Evolutionary conservation across 1,284 basidiomycete species (phyloP), one percentile per base, ranked within the genome.

Genomic region (Gymnopus androsaceus): DNA sequence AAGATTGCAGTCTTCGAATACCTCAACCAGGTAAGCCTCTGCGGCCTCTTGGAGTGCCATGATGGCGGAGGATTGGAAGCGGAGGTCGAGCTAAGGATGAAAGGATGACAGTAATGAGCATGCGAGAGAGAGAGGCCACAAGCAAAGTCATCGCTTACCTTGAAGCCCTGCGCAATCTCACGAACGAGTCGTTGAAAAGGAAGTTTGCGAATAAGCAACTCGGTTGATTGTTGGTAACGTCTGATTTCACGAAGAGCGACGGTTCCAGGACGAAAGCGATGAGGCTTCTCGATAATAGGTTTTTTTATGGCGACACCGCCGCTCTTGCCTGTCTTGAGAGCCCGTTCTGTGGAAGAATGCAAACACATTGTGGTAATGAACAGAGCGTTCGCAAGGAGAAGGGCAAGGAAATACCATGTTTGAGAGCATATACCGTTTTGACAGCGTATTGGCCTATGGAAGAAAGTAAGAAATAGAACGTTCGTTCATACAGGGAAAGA

Each of bases 161-260:
- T 93, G 82, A 94, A 94, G 75, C 94, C 90, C 78, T 94, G 90
- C 57, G 92, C 92, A 62, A 95, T 94, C 75, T 95, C 91, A 76
- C 92, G 88, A 62, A 94, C 91, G 55, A 94, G 85, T 63, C 92
- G 84, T 77, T 95, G 92, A 88, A 95, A 95, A 57, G 93, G 93
- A 52, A 94, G 84, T 76, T 94, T 95, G 68, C 94, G 85, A 73
- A 95, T 95, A 59, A 95, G 83, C 63, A 95, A 79, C 76, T 95
- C 92, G 54, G 95, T 94, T 66, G 92, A 94, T 79, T 94, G 95
- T 75, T 97, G 95, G 84, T 97, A 98, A 53, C 94, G 87, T 78
- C 95, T 84, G 69, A 98, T 97, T 80, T 98, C 95, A 81, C 95
- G 92, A 63, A 98, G 90, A 63, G 95, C 95, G 71, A 98, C 95